Evolutionary conservation across 805 yeast genomes (phyloP), one percentile per base, ranked within the genome.

Genomic region (Wickerhamomyces bisporus): DNA sequence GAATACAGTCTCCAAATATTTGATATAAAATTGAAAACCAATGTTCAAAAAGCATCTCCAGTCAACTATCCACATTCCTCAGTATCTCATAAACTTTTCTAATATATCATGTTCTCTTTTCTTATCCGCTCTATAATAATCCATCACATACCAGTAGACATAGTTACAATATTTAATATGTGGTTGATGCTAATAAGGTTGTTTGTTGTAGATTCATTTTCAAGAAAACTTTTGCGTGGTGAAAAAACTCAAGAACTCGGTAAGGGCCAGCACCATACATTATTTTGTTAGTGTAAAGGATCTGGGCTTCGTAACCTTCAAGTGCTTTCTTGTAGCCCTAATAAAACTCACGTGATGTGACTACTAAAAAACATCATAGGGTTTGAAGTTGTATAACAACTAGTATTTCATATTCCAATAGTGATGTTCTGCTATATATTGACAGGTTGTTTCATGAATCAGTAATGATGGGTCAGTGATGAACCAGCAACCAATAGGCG

Each of bases 211-310:
- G 32, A 19, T 42, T 40, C 43, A 42, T 45, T 49, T 49, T 47
- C 47, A 41, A 35, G 51, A 52, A 52, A 52, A 52, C 50, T 52
- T 50, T 52, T 52, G 55, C 55, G 57, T 52, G 44, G 46, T 45
- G 40, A 42, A 29, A 37, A 44, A 39, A 41, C 25, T 16, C 31
- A 6, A 41, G 39, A 27, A 26, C 12, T 32, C 14, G 17, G 17
- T 30, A 13, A 26, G 20, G 26, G 42, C 32, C 29, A 33, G 35
- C 41, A 32, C 30, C 26, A 27, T 29, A 15, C 19, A 2, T 21
- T 28, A 30, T 5, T 30, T 20, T 9, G 11, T 28, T 13, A 21
- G n/a, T n/a, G 28, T 26, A 26, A 26, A n/a, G 13, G 8, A 9
- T 6, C 6, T 14, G 38, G 36, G 40, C 41, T 31, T 10, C 41